A percentile compares a stretch with the other conserved stretches of the same genome.
These are phyloP conservation scores for Arachis monticola DNA, from an alignment of 331 rosid genomes.

Conservation along the genomic window DNA sequence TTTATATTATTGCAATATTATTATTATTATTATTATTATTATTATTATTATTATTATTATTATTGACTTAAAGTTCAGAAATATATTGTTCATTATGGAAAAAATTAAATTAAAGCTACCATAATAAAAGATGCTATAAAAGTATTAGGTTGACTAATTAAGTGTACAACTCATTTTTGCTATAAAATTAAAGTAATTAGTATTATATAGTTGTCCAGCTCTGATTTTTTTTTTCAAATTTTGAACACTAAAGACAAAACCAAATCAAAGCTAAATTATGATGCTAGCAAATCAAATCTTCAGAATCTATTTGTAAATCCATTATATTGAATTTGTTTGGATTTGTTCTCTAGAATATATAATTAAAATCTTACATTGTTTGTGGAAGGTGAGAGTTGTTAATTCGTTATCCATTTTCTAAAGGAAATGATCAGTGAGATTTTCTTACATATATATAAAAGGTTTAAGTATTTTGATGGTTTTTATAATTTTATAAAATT, in stretches of 20 bases:
- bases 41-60: neutral
- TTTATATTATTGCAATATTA: neutral
- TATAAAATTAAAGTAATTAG: neutral
- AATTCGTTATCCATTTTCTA: neutral
- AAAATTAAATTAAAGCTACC: neutral
- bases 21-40: too few species aligned
- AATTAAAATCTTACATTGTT: conserved; percentile 26
- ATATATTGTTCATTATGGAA: neutral
- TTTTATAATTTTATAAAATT: too few species aligned
- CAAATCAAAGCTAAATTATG: conserved; percentile 1
- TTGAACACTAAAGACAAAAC: conserved; percentile 35
- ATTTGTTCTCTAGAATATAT: conserved; percentile 9
- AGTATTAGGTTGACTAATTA: conserved; percentile 15
- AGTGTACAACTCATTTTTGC: conserved; percentile 40
- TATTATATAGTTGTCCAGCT: conserved; percentile 21
- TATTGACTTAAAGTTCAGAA: conserved; percentile 27
- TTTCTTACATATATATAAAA: neutral
- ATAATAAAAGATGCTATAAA: neutral
- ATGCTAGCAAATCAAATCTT: conserved; percentile 12
- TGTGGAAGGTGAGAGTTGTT: conserved; percentile 14
- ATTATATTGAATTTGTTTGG: neutral
- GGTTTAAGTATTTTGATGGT: too few species aligned
- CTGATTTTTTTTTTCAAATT: conserved; percentile 24
- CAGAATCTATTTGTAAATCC: conserved; percentile 21
- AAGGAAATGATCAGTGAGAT: conserved; percentile 20